Percentiles rank a stretch among this genome's conserved stretches.
Conservation (phyloP, 441 rosid genomes). For the Gossypium aridum region DNA sequence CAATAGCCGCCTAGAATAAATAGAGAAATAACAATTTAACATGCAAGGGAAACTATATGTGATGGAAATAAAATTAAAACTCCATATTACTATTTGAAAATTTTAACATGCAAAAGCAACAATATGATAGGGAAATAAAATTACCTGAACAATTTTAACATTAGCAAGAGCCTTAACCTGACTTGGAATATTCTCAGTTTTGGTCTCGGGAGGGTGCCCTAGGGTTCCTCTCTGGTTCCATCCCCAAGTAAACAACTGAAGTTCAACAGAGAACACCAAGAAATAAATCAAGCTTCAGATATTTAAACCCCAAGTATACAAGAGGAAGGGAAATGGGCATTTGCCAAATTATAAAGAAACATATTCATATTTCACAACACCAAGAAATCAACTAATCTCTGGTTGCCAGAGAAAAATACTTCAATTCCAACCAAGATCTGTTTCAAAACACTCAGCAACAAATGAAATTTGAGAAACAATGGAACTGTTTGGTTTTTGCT, state of each 20-base stretch:
- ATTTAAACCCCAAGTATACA: neutral
- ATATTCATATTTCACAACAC: neutral
- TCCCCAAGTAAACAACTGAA: conserved; percentile 96
- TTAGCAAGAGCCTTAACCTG: conserved; percentile 76
- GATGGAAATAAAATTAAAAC: neutral
- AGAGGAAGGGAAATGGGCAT: neutral
- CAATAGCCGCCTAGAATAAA: conserved; percentile 79
- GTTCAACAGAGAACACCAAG: conserved; percentile 12
- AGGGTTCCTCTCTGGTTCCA: conserved; percentile 99
- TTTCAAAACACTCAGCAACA: neutral
- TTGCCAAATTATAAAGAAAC: neutral
- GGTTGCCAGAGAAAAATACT: neutral
- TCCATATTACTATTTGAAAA: neutral
- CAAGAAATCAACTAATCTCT: conserved; percentile 3
- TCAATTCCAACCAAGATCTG: neutral
- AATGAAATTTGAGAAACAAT: neutral
- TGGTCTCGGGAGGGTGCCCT: conserved; percentile 91
- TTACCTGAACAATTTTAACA: conserved; percentile 83
- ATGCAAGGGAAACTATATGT: neutral
- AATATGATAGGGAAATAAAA: neutral
- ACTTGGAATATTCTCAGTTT: conserved; percentile 82
- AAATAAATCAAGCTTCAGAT: conserved; percentile 1
- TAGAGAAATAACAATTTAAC: neutral
- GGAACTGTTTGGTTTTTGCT: neutral
- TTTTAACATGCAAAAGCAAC: neutral